A percentile compares a stretch with the other conserved stretches of the same genome.
These are phyloP conservation scores for Xerocomus amazonicus DNA, from an alignment of 1,284 basidiomycete species.

Conservation along the genomic window DNA sequence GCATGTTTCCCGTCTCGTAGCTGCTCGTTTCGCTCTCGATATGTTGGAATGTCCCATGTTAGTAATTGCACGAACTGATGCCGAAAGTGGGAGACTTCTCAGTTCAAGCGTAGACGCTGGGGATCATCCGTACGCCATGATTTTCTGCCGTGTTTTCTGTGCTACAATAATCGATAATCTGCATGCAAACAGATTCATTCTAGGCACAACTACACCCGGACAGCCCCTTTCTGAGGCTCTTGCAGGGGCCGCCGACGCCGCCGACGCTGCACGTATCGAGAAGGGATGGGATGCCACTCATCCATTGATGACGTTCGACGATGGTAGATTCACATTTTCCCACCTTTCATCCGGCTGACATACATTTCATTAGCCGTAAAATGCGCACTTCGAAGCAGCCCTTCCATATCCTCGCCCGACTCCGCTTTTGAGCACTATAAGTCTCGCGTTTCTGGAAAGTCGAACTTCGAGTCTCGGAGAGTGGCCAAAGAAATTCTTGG, in stretches of 20 bases:
- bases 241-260: slow-evolving; percentile 67
- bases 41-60: slow-evolving; percentile 85
- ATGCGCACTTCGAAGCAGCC: slow-evolving; percentile 26
- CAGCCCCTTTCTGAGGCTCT: slow-evolving; percentile 72
- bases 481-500: slow-evolving; percentile 71
- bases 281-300: slow-evolving; percentile 73
- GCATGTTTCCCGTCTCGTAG: slow-evolving; percentile 79
- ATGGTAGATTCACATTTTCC: slow-evolving; percentile 49
- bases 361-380: slow-evolving; percentile 51
- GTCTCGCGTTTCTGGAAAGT: slow-evolving; percentile 59
- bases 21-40: slow-evolving; percentile 86
- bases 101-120: slow-evolving; percentile 79
- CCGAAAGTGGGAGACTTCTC: slow-evolving; percentile 85
- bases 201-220: slow-evolving; percentile 60
- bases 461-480: slow-evolving; percentile 69
- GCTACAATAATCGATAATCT: slow-evolving; percentile 6
- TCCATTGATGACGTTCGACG: slow-evolving; percentile 77
- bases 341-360: slow-evolving; percentile 3
- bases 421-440: slow-evolving; percentile 60
- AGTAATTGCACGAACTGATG: slow-evolving; percentile 87
- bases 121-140: slow-evolving; percentile 46
- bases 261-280: slow-evolving; percentile 76
- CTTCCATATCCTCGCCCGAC: slow-evolving; percentile 43
- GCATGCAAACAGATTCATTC: slow-evolving; percentile 56
- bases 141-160: slow-evolving; percentile 19